phyloP scores from a whole-genome alignment of 331 rosid species.

The Erythrophleum ivorense region DNA sequence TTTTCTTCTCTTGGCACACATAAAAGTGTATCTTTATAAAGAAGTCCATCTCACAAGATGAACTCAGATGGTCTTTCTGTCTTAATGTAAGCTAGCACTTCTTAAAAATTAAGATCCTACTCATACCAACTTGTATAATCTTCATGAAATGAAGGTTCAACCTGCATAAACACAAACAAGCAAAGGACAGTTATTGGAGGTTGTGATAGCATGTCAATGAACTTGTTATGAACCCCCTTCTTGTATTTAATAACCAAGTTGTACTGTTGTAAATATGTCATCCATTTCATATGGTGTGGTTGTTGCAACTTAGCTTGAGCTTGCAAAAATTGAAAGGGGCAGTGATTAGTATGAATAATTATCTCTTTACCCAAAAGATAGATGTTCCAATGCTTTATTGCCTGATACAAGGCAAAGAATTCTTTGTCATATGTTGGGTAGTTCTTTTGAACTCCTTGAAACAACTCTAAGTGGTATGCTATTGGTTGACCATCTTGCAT shows the following conservation, averaged over 20 bases:
- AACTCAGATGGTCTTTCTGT: neutral
- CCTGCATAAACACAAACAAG: neutral
- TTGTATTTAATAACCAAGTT: neutral
- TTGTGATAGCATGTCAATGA: neutral
- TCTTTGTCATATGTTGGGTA: too few relatives aligned
- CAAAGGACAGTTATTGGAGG: neutral
- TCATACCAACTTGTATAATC: neutral
- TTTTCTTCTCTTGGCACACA: neutral
- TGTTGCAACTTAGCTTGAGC: neutral
- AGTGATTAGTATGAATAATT: neutral
- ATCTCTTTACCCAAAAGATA: too few relatives aligned
- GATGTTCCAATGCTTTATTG: too few relatives aligned
- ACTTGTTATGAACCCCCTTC: neutral
- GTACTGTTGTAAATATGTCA: neutral
- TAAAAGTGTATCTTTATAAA: neutral
- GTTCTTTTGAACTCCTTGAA: too few relatives aligned
- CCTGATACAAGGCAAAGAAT: too few relatives aligned
- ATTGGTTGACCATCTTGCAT: too few relatives aligned
- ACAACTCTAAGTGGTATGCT: too few relatives aligned
- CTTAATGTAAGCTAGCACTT: too few relatives aligned
- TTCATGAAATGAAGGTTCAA: neutral
- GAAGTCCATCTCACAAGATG: neutral
- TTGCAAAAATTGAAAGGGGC: neutral
- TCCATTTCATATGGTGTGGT: neutral
- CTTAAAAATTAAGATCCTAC: neutral